Percentiles rank a stretch among this genome's conserved stretches.
Evolutionary conservation across 148 eudicot species (phyloP).

Genomic region (Rhododendron ovatum): DNA sequence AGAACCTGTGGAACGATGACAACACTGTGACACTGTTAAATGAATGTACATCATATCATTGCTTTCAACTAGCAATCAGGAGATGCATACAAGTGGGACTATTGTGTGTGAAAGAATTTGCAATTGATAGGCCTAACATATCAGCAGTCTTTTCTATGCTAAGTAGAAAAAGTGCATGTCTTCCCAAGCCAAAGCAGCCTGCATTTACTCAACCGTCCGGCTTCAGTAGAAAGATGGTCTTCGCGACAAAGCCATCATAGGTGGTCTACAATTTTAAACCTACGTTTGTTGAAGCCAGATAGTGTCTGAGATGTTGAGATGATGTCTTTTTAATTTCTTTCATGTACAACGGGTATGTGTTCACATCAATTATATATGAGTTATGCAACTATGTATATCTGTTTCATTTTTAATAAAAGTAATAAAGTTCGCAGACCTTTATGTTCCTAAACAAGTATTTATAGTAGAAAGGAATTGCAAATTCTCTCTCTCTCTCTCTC

Average conservation of each 20-base stretch:
- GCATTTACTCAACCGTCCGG: constrained; percentile 16
- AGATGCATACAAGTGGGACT: constrained; percentile 18
- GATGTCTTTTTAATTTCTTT: no score
- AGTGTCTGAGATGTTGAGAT: no score
- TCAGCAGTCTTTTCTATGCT: constrained; percentile 26
- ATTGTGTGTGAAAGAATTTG: constrained; percentile 33
- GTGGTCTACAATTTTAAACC: background rate
- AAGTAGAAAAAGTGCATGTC: constrained; percentile 11
- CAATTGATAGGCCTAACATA: constrained; percentile 25
- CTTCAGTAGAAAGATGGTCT: background rate
- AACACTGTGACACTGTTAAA: constrained; percentile 21
- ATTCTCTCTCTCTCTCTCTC: no score
- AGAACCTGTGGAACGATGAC: constrained; percentile 26
- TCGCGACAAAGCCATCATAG: background rate
- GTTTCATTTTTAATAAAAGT: no score
- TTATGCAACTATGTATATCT: no score
- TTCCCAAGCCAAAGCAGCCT: constrained; percentile 31
- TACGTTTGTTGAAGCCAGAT: background rate
- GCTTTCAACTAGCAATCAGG: background rate
- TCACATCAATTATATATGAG: no score
- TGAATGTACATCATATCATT: background rate
- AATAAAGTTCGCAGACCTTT: no score
- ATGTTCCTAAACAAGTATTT: background rate
- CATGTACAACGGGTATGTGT: no score
- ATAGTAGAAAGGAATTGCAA: background rate